Evolutionary conservation across 192 early-diverging fungal species (phyloP), one percentile per base, ranked within the genome.

Genomic region (Hyaloraphidium curvatum): DNA sequence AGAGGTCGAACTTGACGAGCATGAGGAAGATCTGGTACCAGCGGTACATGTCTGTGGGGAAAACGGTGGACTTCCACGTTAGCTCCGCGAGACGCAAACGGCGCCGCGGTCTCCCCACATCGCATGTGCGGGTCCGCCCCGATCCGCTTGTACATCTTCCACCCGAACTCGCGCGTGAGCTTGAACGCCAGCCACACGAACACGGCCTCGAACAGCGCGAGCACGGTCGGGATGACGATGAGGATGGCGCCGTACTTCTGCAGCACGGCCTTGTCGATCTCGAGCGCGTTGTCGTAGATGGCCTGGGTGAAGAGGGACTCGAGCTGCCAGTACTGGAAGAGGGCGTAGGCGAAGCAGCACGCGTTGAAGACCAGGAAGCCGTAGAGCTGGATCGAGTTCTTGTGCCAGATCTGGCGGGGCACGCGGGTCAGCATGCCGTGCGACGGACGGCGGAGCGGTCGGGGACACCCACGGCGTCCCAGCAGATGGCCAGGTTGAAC

Each of bases 381-480:
- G 40, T 87, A 78, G 39, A 89, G 77, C 59, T 95, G 89, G 57
- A 95, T 91, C n/a, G 89, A 86, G 68, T 95, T 95, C 62, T 91
- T 78, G 67, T 89, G 79, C 54, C 75, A 82, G 50, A 94, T 79
- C 74, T 86, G n/a, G n/a, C n/a, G n/a, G n/a, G n/a, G n/a, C n/a
- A n/a, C n/a, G n/a, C n/a, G n/a, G n/a, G n/a, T n/a, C n/a, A n/a
- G n/a, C n/a, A n/a, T n/a, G n/a, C n/a, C n/a, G n/a, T n/a, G n/a
- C n/a, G n/a, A n/a, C n/a, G n/a, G n/a, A n/a, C n/a, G n/a, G n/a
- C n/a, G n/a, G n/a, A n/a, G n/a, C n/a, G n/a, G n/a, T 11, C 33
- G 33, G 33, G 9, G n/a, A 48, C 11, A 69, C 76, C 67, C 67
- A 81, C 82, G 17, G 90, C 90, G 68, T 94, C 90, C 66, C 81